phyloP scores from a whole-genome alignment of 305 asterid genomes.

The Fraxinus baroniana region DNA sequence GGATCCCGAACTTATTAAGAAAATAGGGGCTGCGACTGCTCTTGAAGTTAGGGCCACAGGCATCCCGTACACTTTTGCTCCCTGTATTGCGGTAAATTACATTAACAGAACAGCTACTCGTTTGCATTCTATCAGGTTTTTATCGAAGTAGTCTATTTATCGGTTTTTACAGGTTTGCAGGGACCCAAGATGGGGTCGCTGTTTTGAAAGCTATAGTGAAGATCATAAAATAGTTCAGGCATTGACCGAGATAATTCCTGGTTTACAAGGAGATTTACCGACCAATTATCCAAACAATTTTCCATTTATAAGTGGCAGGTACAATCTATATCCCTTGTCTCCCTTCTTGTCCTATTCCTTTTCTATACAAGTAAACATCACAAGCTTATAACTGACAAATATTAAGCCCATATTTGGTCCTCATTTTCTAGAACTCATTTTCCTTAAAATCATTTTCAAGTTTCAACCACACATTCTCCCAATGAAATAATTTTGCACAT shows the following conservation, averaged over 20 bases:
- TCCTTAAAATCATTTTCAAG: not conserved
- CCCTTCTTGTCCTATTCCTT: not conserved
- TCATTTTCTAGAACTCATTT: not conserved
- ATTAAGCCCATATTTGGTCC: not conserved
- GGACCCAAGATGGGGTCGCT: slow-evolving; percentile 84
- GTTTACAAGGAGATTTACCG: slow-evolving; percentile 72
- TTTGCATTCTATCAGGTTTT: not conserved
- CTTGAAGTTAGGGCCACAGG: slow-evolving; percentile 55
- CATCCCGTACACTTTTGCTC: slow-evolving; percentile 47
- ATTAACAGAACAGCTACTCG: not conserved
- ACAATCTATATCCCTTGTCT: not conserved
- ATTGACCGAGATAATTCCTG: slow-evolving; percentile 62
- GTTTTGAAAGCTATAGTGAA: slow-evolving; percentile 73
- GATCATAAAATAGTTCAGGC: slow-evolving; percentile 46
- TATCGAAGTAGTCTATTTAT: not conserved
- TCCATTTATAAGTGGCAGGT: slow-evolving; percentile 42
- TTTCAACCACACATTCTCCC: not conserved
- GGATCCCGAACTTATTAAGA: slow-evolving; percentile 43
- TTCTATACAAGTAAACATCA: not conserved
- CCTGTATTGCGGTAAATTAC: slow-evolving; percentile 45
- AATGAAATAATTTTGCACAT: not conserved
- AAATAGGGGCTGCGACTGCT: slow-evolving; percentile 51
- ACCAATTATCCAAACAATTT: slow-evolving; percentile 38
- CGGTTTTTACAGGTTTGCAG: slow-evolving; percentile 47
- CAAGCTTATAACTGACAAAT: not conserved